Evolutionary conservation across 208 protist species (phyloP), one percentile per base, ranked within the genome.

Genomic region (Crithidia brevicula): DNA sequence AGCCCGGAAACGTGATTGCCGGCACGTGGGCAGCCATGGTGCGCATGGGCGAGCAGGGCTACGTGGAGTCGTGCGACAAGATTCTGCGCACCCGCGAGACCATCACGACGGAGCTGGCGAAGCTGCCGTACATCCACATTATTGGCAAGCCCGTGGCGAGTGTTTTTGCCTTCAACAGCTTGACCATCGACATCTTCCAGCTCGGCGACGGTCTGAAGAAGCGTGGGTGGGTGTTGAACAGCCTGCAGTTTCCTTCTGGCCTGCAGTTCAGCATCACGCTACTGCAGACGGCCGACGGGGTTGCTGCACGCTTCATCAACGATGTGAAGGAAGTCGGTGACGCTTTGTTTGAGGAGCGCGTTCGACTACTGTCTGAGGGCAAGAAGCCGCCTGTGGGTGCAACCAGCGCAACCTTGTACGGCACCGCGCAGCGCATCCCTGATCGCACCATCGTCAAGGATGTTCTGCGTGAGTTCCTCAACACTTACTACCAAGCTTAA

Each of bases 11-110:
- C 54, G 68, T 98, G 16, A 90, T 99, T 42, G 98, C 98, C 1
- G 95, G 81, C 18, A 93, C 97, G 31, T 99, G 98, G 98, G 98
- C 98, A 4, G 73, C 92, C 22, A 94, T 99, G 89, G 83, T 99
- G 46, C 70, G 66, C 38, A 82, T 98, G 60, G 98, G 98, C 40
- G 34, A 84, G 30, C 67, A 96, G 46, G 91, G 91, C 28, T 98
- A 98, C 74, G 82, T 95, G 10, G 65, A 91, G 0, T 85, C 61
- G 53, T 91, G 93, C 54, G 51, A 84, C 42, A 79, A 83, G 53
- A 96, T 98, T 47, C 67, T 98, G 51, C n/a, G 67, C 18, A 86
- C 90, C 8, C 79, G 92, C 25, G 85, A 91, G 43, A 82, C 72
- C 28, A 96, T 98, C 25, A 90, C 84, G 30, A 46, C 13, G 22